Percentiles rank a stretch among this genome's conserved stretches.
Conservation (phyloP, 306 rosid genomes). For the peach (Prunus persica) region Prunus_persica_NCBIv2 NC_034015.1:15899001-15899500, state of each 20-base stretch:
- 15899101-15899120: too few relatives aligned
- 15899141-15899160: conserved; percentile 43
- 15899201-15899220: neutral
- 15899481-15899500: neutral
- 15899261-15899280: conserved; percentile 5
- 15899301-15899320: neutral
- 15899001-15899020: conserved; percentile 9
- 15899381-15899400: neutral
- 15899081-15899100: conserved; percentile 67
- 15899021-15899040: neutral
- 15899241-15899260: conserved; percentile 42
- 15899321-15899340: too few relatives aligned
- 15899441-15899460: neutral
- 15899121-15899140: too few relatives aligned
- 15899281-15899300: neutral
- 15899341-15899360: neutral
- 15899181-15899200: conserved; percentile 6
- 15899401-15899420: neutral
- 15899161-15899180: conserved; percentile 82
- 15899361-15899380: neutral
- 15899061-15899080: conserved; percentile 60
- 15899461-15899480: neutral
- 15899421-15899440: neutral
- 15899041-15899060: neutral
- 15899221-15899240: neutral